A percentile compares a stretch with the other conserved stretches of the same genome.
These are phyloP conservation scores for Sugiyamaella xylanicola DNA, from an alignment of 1,139 yeast species.

Conservation along the genomic window DNA sequence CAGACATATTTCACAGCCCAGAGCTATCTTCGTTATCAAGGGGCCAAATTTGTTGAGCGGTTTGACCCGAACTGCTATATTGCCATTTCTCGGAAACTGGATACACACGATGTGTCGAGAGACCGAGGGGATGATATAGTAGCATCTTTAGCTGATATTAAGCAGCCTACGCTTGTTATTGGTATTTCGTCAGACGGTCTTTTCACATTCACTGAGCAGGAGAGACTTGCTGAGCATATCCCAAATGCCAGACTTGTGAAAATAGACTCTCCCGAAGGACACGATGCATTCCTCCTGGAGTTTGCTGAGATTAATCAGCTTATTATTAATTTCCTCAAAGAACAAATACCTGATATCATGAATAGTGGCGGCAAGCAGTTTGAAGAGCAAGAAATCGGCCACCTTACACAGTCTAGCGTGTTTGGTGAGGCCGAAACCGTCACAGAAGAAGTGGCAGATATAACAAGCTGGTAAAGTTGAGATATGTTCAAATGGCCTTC, in stretches of 20 bases:
- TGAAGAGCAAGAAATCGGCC: conserved; percentile 54
- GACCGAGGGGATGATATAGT: conserved; percentile 61
- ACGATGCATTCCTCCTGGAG: conserved; percentile 92
- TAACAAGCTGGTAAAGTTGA: conserved; percentile 89
- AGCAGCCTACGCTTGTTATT: conserved; percentile 76
- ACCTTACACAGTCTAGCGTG: conserved; percentile 63
- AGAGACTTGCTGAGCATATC: conserved; percentile 71
- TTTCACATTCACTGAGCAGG: conserved; percentile 90
- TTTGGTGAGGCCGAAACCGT: conserved; percentile 84
- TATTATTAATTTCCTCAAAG: conserved; percentile 64
- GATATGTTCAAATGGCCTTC: no score
- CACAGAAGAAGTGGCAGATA: conserved; percentile 49
- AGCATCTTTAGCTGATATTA: conserved; percentile 57
- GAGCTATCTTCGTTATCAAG: conserved; percentile 90
- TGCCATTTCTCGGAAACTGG: conserved; percentile 87
- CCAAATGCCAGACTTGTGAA: conserved; percentile 69
- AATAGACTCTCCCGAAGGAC: conserved; percentile 94
- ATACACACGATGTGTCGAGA: conserved; percentile 91
- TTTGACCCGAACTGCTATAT: conserved; percentile 97
- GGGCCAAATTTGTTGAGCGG: conserved; percentile 80
- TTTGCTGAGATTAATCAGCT: conserved; percentile 77
- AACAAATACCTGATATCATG: conserved; percentile 59
- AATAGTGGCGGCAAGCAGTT: conserved; percentile 52
- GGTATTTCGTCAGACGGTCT: conserved; percentile 93
- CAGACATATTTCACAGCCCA: conserved; percentile 95